Evolutionary conservation across 106 monocot species (phyloP).

Genomic region (Triglochin maritima): DNA sequence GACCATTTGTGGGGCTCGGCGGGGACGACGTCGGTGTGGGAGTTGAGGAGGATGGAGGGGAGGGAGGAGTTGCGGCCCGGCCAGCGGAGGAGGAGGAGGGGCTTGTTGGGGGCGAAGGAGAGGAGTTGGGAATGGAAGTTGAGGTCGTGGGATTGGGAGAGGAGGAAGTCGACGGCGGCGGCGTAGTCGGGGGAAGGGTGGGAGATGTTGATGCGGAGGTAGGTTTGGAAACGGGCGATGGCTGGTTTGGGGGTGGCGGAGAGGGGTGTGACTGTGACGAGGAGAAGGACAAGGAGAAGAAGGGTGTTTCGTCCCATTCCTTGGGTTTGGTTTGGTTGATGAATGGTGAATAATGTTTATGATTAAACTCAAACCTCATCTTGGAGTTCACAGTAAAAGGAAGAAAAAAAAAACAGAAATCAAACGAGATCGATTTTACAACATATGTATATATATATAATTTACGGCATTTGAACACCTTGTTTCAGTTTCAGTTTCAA

Average conservation of each 20-base stretch:
- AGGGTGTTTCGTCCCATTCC: too few species aligned
- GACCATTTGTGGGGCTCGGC: conserved; percentile 79
- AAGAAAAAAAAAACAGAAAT: too few species aligned
- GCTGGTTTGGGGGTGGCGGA: conserved; percentile 7
- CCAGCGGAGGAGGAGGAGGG: conserved; percentile 78
- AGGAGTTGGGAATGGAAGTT: conserved; percentile 30
- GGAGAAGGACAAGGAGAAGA: conserved; percentile 1
- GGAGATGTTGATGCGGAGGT: conserved; percentile 85
- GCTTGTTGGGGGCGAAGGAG: conserved; percentile 54
- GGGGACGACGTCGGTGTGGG: conserved; percentile 97
- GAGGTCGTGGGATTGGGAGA: conserved; percentile 19
- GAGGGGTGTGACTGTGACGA: not conserved
- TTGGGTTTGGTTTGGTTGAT: too few species aligned
- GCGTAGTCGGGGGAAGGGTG: conserved; percentile 84
- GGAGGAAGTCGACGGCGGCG: conserved; percentile 44
- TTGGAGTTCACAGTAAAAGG: too few species aligned
- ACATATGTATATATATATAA: too few species aligned
- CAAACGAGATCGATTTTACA: too few species aligned
- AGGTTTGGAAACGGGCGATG: conserved; percentile 62
- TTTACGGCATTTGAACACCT: too few species aligned
- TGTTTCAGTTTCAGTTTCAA: too few species aligned
- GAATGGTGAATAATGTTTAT: too few species aligned
- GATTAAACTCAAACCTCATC: too few species aligned
- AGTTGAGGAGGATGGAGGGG: conserved; percentile 86
- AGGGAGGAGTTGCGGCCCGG: conserved; percentile 46